Evolutionary conservation across 805 yeast species (phyloP), one percentile per base, ranked within the genome.

Genomic region (Lipomyces kockii): DNA sequence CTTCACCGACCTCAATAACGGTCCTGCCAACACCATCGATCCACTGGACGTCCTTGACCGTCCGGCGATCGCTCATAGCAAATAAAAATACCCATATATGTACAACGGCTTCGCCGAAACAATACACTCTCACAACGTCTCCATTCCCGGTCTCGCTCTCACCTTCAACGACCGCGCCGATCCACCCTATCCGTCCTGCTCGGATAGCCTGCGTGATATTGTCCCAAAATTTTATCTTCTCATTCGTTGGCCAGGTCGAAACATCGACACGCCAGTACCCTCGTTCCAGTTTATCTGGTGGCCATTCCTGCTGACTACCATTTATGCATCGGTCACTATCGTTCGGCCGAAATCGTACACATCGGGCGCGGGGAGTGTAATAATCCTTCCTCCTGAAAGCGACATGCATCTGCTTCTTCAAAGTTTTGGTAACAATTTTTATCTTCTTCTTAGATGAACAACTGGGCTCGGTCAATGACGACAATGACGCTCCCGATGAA

Each of bases 51-150:
- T 46, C 56, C 17, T 51, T 59, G 49, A 35, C 37, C 12, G 63
- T 57, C 58, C 63, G 52, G 20, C 67, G 59, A 25, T 57, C 57
- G 25, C 67, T 63, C 70, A 67, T 67, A 9, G 61, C 58, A 32
- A 60, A 57, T 55, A 67, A 43, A 55, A 67, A 57, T 20, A 64
- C 65, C 67, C 70, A 67, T 11, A 64, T 64, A 59, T 67, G 67
- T 46, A 60, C 58, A 56, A 64, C 62, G 14, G 67, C 70, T 34
- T 22, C 61, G 20, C 70, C 67, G 22, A 67, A 67, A 39, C 70
- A 67, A 34, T 67, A 67, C 12, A 67, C 20, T 53, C 65, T 34
- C 20, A 67, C 58, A 22, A 60, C 29, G 17, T 66, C 64, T 1
- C 61, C 62, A 25, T 55, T 22, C 32, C 60, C 35, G 53, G 5